Percentiles rank a stretch among this genome's conserved stretches.
Evolutionary conservation across 2,329 filamentous ascomycete species (phyloP).

Genomic region (Aspergillus caelatus): DNA sequence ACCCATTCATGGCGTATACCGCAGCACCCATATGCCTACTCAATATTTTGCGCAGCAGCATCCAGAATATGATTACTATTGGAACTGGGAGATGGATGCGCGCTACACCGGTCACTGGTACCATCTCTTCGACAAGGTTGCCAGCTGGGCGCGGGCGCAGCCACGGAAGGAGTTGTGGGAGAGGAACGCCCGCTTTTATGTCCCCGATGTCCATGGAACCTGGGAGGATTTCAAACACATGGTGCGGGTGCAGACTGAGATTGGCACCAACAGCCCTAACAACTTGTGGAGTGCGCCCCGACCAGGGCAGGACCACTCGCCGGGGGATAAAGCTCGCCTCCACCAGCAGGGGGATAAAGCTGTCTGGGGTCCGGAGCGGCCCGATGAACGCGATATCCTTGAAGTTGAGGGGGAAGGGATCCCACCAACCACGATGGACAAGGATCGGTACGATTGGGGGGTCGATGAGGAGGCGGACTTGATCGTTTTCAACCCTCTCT

Average conservation of each 20-base stretch:
- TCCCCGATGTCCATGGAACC: slow-evolving; percentile 73
- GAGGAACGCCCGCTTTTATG: slow-evolving; percentile 75
- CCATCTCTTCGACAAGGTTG: slow-evolving; percentile 72
- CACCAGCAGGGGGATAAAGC: slow-evolving; percentile 58
- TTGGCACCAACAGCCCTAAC: slow-evolving; percentile 66
- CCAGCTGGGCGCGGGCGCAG: slow-evolving; percentile 70
- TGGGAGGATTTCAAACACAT: slow-evolving; percentile 82
- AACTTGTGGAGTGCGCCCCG: slow-evolving; percentile 65
- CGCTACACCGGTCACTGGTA: slow-evolving; percentile 81
- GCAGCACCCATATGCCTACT: slow-evolving; percentile 90
- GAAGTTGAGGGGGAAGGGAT: slow-evolving; percentile 71
- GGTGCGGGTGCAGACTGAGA: slow-evolving; percentile 74
- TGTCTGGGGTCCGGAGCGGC: slow-evolving; percentile 83
- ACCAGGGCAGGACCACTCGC: slow-evolving; percentile 23
- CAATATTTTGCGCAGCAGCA: slow-evolving; percentile 86
- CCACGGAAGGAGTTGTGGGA: slow-evolving; percentile 82
- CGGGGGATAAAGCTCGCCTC: slow-evolving; percentile 29
- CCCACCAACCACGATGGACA: slow-evolving; percentile 72
- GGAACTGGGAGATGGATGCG: slow-evolving; percentile 88
- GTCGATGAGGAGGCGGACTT: slow-evolving; percentile 88
- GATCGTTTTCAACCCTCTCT: slow-evolving; percentile 89
- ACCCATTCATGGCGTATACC: slow-evolving; percentile 88
- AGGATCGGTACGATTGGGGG: slow-evolving; percentile 83
- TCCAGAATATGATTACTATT: slow-evolving; percentile 78
- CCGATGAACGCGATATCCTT: slow-evolving; percentile 69